Base-by-base conservation (phyloP, 306 rosid genomes). In the Chamaecrista fasciculata region DNA sequence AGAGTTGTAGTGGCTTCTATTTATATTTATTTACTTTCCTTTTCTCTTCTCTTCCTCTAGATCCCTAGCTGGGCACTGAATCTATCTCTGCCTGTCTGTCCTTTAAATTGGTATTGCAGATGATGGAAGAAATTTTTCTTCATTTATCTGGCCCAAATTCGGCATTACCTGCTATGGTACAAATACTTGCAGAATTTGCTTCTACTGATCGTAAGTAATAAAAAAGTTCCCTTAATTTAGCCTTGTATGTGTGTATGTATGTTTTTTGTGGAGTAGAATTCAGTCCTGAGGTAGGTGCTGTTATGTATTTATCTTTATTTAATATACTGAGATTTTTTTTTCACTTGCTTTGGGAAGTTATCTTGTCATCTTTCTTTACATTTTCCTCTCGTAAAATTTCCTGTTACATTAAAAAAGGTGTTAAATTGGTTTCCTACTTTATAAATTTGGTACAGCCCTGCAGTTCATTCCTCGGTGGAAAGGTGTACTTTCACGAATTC, bases 51-150 rank as follows among this genome's bases (percentile, higher is more conserved):
- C 71, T 49, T 37, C 37, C 8, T 19, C 64, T 53, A 15, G 46
- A 55, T 56, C 62, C 63, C 71, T 44, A 57, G 66, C 62, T 36
- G 21, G 28, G 28, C 67, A 69, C 20, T 39, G 39, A 6, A 26
- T 36, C 49, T 63, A 5, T 47, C 73, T 66, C 48, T 69, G 15
- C 20, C 19, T 43, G 25, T 29, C 76, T 57, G 43, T 67, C 39
- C 47, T 52, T 33, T 83, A 69, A 76, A 37, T 70, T 64, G 86
- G 83, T 76, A 57, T 77, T 73, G 82, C 86, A 93, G 98, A 87
- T 93, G 96, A 90, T 93, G 91, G 98, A 93, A 63, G 97, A 93
- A 80, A 84, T 86, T 76, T 90, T 86, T 81, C 89, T 88, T 75
- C 98, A 90, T 79, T 86, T 93, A 79, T 76, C 91, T 5, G 94